These are phyloP conservation scores for Corymbia calophylla DNA, from an alignment of 441 rosid species.

Conservation along the genomic window DNA sequence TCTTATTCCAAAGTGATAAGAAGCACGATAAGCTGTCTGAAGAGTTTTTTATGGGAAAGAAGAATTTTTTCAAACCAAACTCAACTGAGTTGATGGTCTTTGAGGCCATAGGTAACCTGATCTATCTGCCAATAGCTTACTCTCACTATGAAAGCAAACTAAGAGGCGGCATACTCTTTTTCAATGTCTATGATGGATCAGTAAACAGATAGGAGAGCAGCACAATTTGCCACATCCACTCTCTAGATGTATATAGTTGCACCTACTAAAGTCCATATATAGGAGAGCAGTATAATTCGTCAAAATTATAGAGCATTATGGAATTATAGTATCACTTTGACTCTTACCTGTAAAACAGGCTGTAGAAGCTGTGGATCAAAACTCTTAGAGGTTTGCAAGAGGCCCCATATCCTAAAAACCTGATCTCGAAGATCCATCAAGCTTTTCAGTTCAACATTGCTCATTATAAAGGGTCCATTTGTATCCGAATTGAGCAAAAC, in stretches of 20 bases:
- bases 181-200: not conserved
- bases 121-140: not conserved
- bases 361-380: slow-evolving; percentile 79
- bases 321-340: not conserved
- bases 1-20: not conserved
- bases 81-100: not conserved
- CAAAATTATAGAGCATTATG: not conserved
- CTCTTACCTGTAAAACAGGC: slow-evolving; percentile 75
- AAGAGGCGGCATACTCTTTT: not conserved
- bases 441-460: slow-evolving; percentile 44
- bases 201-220: not conserved
- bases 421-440: slow-evolving; percentile 67
- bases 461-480: slow-evolving; percentile 48
- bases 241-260: not conserved
- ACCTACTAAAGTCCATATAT: not conserved
- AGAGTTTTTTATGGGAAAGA: not conserved
- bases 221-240: not conserved
- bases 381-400: slow-evolving; percentile 58
- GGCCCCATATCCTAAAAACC: slow-evolving; percentile 77
- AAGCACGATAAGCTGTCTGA: not conserved
- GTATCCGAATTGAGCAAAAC: slow-evolving; percentile 43
- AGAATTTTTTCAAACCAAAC: not conserved
- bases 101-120: not conserved
- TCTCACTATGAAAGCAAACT: not conserved
- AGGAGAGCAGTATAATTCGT: not conserved